These are phyloP conservation scores for Oleoguttula mirabilis DNA, from an alignment of 495 filamentous ascomycete species.

Conservation along the genomic window DNA sequence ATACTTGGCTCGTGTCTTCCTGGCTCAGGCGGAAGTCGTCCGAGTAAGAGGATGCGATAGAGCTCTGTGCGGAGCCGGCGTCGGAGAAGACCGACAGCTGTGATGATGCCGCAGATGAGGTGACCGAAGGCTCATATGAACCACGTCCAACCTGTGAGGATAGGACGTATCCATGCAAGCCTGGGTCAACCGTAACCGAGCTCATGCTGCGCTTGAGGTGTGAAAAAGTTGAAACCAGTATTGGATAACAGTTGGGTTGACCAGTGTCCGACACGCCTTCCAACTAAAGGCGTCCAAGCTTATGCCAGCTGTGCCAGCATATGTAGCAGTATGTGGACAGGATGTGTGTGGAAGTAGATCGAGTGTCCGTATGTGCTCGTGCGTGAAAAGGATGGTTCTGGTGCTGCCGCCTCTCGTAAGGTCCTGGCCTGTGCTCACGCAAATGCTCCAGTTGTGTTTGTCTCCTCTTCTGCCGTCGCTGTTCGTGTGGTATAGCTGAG, in stretches of 20 bases:
- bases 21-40: conserved; percentile 16
- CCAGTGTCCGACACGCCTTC: conserved; percentile 11
- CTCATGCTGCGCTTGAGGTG: conserved; percentile 12
- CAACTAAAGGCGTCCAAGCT: conserved; percentile 10
- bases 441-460: no score
- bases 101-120: conserved; percentile 22
- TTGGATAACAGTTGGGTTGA: conserved; percentile 7
- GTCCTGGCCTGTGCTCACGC: no score
- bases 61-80: conserved; percentile 11
- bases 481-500: no score
- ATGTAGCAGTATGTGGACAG: no score
- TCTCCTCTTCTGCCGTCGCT: no score
- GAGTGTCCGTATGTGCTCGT: no score
- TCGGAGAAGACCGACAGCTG: conserved; percentile 22
- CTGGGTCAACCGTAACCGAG: not conserved
- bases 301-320: conserved; percentile 6
- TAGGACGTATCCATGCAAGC: conserved; percentile 6
- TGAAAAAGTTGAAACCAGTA: conserved; percentile 6
- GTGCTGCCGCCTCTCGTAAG: no score
- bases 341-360: no score
- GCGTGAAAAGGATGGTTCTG: no score
- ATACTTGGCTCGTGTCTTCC: conserved; percentile 14
- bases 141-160: conserved; percentile 1
- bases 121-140: conserved; percentile 19
- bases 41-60: conserved; percentile 18